A percentile compares a stretch with the other conserved stretches of the same genome.
Evolutionary conservation across 257 asterid genomes (phyloP).

Genomic region (Solanum acaule): DNA sequence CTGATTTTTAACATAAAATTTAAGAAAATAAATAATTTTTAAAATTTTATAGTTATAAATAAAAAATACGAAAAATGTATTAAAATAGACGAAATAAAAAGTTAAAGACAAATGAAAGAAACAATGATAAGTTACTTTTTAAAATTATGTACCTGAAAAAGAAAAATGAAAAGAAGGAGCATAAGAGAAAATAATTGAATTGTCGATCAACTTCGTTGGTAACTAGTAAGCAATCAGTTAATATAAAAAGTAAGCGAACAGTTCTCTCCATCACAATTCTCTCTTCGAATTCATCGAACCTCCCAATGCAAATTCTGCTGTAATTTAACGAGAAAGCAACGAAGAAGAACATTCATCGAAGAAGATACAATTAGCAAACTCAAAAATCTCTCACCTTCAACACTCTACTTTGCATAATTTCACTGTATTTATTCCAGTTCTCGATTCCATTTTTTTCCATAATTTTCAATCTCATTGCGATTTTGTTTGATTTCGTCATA

Average conservation of each 20-base stretch:
- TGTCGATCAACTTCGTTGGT: slow-evolving; percentile 1
- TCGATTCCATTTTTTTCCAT: neutral
- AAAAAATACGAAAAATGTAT: too few relatives aligned
- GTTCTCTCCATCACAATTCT: neutral
- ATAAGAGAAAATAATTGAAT: neutral
- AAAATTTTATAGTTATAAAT: too few relatives aligned
- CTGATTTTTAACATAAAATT: too few relatives aligned
- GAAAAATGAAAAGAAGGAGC: neutral
- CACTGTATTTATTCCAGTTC: neutral
- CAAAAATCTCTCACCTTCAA: neutral
- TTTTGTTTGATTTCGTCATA: neutral
- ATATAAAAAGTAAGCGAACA: neutral
- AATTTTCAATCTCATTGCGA: neutral
- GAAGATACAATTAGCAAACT: neutral
- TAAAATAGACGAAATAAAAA: neutral
- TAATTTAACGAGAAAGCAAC: neutral
- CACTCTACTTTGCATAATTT: neutral
- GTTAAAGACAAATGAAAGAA: neutral
- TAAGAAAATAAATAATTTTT: too few relatives aligned
- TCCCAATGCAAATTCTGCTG: slow-evolving; percentile 7
- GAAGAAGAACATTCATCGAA: too few relatives aligned
- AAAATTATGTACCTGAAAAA: too few relatives aligned
- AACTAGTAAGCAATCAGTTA: neutral
- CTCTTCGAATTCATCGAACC: slow-evolving; percentile 8
- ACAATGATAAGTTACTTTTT: neutral